Percentiles rank a stretch among this genome's conserved stretches.
Conservation (phyloP, 2,329 filamentous ascomycete species). For the Keithomyces neogunnii region DNA sequence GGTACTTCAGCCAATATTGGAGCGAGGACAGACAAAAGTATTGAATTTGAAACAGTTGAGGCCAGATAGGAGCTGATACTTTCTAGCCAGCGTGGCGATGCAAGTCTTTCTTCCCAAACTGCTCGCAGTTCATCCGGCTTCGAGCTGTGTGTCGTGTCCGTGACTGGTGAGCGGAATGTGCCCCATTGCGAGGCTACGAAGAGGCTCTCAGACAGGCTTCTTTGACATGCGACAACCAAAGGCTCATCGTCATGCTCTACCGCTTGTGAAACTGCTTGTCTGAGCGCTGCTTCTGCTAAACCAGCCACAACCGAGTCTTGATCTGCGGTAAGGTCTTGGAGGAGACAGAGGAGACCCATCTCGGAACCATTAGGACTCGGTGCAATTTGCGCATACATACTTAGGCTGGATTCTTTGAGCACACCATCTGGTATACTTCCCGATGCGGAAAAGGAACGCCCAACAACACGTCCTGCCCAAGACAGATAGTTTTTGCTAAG, state of each 20-base stretch:
- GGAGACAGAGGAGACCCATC: slow-evolving; percentile 50
- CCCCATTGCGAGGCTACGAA: slow-evolving; percentile 48
- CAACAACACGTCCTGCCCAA: slow-evolving; percentile 81
- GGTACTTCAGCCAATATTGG: slow-evolving; percentile 57
- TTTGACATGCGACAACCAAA: slow-evolving; percentile 41
- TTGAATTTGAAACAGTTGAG: slow-evolving; percentile 49
- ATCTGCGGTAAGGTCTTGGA: slow-evolving; percentile 53
- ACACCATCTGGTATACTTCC: slow-evolving; percentile 57
- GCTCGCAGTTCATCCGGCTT: slow-evolving; percentile 11
- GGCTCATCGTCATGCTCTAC: slow-evolving; percentile 35
- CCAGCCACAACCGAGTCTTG: slow-evolving; percentile 48
- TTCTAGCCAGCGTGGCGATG: slow-evolving; percentile 49
- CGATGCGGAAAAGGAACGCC: slow-evolving; percentile 71
- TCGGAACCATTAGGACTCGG: slow-evolving; percentile 49
- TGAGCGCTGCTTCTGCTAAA: slow-evolving; percentile 51
- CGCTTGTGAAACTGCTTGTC: slow-evolving; percentile 48
- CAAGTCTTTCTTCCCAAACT: slow-evolving; percentile 29
- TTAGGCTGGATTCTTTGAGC: slow-evolving; percentile 49
- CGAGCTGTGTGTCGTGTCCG: slow-evolving; percentile 29
- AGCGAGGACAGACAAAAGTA: slow-evolving; percentile 60
- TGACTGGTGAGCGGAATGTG: slow-evolving; percentile 45
- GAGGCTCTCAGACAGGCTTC: slow-evolving; percentile 42
- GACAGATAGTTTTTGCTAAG: slow-evolving; percentile 62
- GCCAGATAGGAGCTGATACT: slow-evolving; percentile 54
- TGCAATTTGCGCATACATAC: slow-evolving; percentile 38